These are phyloP conservation scores for Globisporangium cystogenes DNA, from an alignment of 352 stramenopile species.

Conservation along the genomic window DNA sequence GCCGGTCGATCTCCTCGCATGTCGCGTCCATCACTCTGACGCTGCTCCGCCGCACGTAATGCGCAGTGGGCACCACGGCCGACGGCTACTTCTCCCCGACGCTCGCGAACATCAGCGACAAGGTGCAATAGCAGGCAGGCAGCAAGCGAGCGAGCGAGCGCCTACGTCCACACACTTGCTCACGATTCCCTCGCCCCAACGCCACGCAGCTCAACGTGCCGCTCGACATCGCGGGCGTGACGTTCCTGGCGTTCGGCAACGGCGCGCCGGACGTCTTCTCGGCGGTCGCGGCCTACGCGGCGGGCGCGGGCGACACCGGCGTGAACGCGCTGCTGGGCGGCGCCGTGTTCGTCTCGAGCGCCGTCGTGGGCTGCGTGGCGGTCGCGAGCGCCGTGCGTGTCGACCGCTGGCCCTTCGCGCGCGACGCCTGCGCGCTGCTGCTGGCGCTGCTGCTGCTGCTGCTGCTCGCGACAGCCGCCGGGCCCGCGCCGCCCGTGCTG, in stretches of 20 bases:
- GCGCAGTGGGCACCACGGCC: constrained; percentile 93
- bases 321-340: constrained; percentile 94
- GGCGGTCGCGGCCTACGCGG: constrained; percentile 82
- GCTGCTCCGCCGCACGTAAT: no score
- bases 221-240: constrained; percentile 94
- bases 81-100: constrained; percentile 97
- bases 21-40: no score
- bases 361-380: constrained; percentile 89
- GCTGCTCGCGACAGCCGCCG: constrained; percentile 30
- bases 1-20: background rate
- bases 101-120: constrained; percentile 94
- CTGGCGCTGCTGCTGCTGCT: constrained; percentile 27
- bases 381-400: constrained; percentile 64
- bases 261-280: constrained; percentile 96
- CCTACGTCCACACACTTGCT: no score
- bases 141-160: no score
- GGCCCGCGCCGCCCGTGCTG: constrained; percentile 25
- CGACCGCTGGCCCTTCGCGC: constrained; percentile 56
- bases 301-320: constrained; percentile 59
- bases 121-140: no score
- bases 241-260: constrained; percentile 97
- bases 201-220: constrained; percentile 64
- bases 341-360: constrained; percentile 94
- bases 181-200: no score
- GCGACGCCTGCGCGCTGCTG: constrained; percentile 55